Base-by-base conservation (phyloP, 192 early-diverging fungal genomes). In the Lobosporangium transversale region DNA sequence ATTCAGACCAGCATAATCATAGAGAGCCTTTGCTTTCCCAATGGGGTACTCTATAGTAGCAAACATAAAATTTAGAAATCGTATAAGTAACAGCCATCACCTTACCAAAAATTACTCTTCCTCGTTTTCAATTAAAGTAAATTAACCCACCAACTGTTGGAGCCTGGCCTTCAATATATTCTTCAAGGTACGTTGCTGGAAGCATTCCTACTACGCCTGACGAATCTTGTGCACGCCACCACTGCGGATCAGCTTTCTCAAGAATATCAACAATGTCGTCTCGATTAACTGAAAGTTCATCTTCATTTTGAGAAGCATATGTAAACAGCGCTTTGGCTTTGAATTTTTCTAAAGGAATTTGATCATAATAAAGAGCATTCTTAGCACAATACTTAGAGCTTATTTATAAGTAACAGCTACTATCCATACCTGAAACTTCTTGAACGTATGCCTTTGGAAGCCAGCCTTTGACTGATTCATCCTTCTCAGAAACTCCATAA, bases 231-330 rank as follows among this genome's bases (percentile, higher is more conserved):
- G 70, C 85, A 8, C 65, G 70, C 83, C 83, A 87, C 81, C 82
- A 83, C 53, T 83, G 73, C 24, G 62, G 78, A 20, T 79, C 68
- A 11, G 70, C 68, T 50, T 88, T 85, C 45, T 83, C 81, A 26
- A 86, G 62, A 23, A 94, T 84, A 0, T 83, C 81, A 37, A 94
- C 70, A 26, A 89, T 78, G 52, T 85, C 87, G 9, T 88, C 91
- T 0, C 81, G 79, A 27, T 86, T 81, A 58, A 93, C 88, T 29
- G 80, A 69, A 20, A 94, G 78, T 40, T 92, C 90, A 37, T 86
- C 88, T 36, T 78, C 65, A 44, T 69, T 78, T 50, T 78, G 70
- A 10, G 68, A 66, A 10, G 68, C 58, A 58, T 79, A 86, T n/a
- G 84, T 63, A 35, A 76, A 84, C 17, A 84, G 47, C 18, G 68